Conservation (phyloP, 2,329 filamentous ascomycete genomes). For the Hypomyces rosellus region DNA sequence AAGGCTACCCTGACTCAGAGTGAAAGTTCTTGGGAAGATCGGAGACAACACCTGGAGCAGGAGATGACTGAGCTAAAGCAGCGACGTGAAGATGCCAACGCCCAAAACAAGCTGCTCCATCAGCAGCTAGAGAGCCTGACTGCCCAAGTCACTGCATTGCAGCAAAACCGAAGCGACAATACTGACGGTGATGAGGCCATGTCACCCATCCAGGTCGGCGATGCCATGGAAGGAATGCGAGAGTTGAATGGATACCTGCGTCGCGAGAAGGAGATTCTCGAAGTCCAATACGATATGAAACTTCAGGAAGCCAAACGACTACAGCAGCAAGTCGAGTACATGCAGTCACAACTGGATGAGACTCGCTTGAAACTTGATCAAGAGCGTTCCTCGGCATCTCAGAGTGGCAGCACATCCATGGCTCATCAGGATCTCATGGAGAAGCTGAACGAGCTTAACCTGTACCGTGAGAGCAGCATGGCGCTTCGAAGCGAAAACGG, state of each 20-base stretch:
- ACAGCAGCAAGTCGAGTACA: conserved; percentile 83
- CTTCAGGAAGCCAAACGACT: conserved; percentile 81
- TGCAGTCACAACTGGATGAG: conserved; percentile 83
- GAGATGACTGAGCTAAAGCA: conserved; percentile 75
- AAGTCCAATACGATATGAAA: conserved; percentile 91
- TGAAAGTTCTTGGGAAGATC: conserved; percentile 82
- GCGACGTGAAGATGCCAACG: conserved; percentile 74
- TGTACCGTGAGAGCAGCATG: conserved; percentile 91
- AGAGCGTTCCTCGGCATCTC: conserved; percentile 70
- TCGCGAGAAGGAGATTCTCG: conserved; percentile 94
- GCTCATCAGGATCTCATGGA: conserved; percentile 89
- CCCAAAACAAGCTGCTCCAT: conserved; percentile 87
- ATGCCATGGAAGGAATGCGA: conserved; percentile 68
- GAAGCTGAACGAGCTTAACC: conserved; percentile 89
- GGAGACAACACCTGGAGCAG: conserved; percentile 71
- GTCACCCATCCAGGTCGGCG: conserved; percentile 45
- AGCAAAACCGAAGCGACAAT: conserved; percentile 61
- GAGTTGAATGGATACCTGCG: conserved; percentile 89
- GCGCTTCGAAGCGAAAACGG: conserved; percentile 83
- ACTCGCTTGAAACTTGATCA: conserved; percentile 83
- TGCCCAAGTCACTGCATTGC: conserved; percentile 70
- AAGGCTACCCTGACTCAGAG: conserved; percentile 72
- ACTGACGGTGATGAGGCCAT: conserved; percentile 48
- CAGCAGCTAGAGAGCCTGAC: conserved; percentile 81
- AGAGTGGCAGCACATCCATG: conserved; percentile 65